These are phyloP conservation scores for Irpex sp. DNA, from an alignment of 1,284 basidiomycete genomes.

Conservation along the genomic window DNA sequence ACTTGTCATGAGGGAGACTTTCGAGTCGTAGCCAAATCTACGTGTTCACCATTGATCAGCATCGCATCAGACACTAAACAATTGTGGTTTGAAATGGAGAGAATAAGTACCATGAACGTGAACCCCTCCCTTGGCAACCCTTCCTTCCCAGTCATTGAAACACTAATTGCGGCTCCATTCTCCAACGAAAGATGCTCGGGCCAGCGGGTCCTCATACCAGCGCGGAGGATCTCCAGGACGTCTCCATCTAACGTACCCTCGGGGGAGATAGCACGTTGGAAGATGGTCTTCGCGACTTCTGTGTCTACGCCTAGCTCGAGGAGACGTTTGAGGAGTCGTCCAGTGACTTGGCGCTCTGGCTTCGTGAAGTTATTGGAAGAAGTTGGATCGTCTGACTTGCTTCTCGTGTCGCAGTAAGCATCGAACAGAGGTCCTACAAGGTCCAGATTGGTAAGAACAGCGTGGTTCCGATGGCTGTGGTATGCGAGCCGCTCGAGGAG, in stretches of 20 bases:
- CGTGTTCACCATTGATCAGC: background rate
- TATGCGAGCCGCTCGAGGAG: conserved; percentile 58
- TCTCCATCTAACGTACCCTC: conserved; percentile 48
- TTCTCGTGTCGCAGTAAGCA: conserved; percentile 20
- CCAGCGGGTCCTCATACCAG: conserved; percentile 69
- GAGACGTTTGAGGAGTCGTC: conserved; percentile 58
- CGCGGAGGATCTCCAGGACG: conserved; percentile 63
- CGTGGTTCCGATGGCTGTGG: conserved; percentile 63
- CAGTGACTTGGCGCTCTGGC: conserved; percentile 48
- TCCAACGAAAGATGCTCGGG: conserved; percentile 70
- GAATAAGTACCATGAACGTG: conserved; percentile 59
- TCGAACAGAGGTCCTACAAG: conserved; percentile 53
- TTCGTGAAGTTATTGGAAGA: conserved; percentile 28
- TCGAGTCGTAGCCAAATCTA: conserved; percentile 73
- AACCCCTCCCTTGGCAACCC: conserved; percentile 55
- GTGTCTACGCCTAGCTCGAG: conserved; percentile 70
- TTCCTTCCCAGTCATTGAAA: conserved; percentile 33
- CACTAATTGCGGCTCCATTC: conserved; percentile 43
- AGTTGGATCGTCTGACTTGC: conserved; percentile 13
- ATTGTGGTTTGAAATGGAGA: background rate
- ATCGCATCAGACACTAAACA: background rate
- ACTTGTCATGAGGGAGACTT: conserved; percentile 39
- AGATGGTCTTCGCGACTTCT: conserved; percentile 53
- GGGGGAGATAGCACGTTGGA: conserved; percentile 49
- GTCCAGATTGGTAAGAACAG: conserved; percentile 54